These are phyloP conservation scores for Cymbopogon flexuosus DNA, from an alignment of 202 grass and related monocot species.

Conservation along the genomic window DNA sequence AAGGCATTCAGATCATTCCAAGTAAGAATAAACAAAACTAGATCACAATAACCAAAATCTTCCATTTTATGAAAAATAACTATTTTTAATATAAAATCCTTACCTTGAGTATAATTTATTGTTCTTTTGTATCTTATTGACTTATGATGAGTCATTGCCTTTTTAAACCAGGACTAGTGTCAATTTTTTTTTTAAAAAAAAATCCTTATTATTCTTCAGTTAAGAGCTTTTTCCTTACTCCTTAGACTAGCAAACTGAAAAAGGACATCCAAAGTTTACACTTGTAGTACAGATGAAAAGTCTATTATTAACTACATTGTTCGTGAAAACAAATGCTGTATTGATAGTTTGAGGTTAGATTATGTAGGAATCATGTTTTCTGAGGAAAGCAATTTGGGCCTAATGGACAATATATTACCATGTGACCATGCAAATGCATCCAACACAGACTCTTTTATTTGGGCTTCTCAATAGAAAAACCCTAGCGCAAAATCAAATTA, in stretches of 20 bases:
- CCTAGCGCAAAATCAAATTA: not conserved
- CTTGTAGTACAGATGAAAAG: not conserved
- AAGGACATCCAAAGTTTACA: not conserved
- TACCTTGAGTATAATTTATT: not conserved
- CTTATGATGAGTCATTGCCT: not conserved
- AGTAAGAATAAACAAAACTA: conserved; percentile 30
- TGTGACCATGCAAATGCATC: not conserved
- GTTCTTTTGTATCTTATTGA: not conserved
- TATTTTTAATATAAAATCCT: not conserved
- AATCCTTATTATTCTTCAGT: not conserved
- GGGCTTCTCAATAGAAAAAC: not conserved
- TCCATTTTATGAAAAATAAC: not conserved
- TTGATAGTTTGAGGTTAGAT: not conserved
- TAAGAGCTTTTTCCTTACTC: not conserved
- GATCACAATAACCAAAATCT: not conserved
- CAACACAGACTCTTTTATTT: not conserved
- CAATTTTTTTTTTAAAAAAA: not conserved
- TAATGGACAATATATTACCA: not conserved
- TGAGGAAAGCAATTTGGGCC: not conserved
- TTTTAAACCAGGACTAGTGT: not conserved
- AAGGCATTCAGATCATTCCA: conserved; percentile 50
- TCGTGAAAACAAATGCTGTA: not conserved
- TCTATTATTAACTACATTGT: not conserved
- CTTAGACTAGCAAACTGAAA: not conserved
- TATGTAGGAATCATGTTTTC: not conserved